These are phyloP conservation scores for Pleurotus tuoliensis DNA, from an alignment of 768 basidiomycete genomes.

Conservation along the genomic window DNA sequence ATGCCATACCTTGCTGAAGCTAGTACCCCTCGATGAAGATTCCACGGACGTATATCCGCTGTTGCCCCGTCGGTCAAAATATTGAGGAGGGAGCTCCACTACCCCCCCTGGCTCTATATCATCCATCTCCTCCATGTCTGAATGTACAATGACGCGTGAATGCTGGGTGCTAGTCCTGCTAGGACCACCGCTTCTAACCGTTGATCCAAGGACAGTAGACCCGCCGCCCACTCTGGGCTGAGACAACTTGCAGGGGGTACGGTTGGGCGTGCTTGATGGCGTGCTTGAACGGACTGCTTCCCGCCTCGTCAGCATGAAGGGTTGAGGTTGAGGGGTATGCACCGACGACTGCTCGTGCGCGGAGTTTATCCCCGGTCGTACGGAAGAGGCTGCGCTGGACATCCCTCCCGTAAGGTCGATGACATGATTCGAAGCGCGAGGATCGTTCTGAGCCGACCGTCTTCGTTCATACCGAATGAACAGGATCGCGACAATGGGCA, in stretches of 20 bases:
- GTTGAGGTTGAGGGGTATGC: background rate
- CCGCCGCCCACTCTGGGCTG: background rate
- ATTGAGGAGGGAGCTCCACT: constrained; percentile 75
- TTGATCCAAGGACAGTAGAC: background rate
- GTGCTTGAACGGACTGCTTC: background rate
- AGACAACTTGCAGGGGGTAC: background rate
- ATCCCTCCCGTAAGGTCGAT: background rate
- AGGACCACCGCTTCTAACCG: background rate
- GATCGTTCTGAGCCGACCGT: background rate
- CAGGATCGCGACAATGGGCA: constrained; percentile 48
- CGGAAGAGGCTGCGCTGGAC: background rate
- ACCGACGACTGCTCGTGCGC: background rate
- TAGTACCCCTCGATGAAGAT: constrained; percentile 1
- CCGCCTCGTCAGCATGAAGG: background rate
- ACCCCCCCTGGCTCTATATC: constrained; percentile 43
- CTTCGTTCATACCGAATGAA: constrained; percentile 28
- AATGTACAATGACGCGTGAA: constrained; percentile 62
- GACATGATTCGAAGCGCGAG: background rate
- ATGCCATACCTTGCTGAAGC: constrained; percentile 7
- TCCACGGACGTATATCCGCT: constrained; percentile 5
- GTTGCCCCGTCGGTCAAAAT: constrained; percentile 43
- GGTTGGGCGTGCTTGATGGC: background rate
- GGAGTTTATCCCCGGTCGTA: background rate
- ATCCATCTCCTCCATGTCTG: constrained; percentile 58
- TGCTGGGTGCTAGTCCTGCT: constrained; percentile 14